These are phyloP conservation scores for Firmiana major DNA, from an alignment of 345 rosid species.

Conservation along the genomic window DNA sequence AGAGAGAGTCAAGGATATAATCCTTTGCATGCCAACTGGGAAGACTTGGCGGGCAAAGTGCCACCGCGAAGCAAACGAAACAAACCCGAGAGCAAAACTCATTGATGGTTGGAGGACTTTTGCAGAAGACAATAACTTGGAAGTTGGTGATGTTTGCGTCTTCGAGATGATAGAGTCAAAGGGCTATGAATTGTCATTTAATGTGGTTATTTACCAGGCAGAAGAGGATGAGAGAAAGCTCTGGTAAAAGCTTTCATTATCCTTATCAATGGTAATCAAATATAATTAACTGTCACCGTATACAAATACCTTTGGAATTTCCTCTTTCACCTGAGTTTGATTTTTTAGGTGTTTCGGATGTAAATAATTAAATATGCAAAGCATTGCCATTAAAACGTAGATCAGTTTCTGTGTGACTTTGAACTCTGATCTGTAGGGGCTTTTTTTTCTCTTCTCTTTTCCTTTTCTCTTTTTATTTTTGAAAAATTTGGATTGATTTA, in stretches of 20 bases:
- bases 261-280: not conserved
- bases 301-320: not conserved
- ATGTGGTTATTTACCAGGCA: not conserved
- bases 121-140: conserved; percentile 8
- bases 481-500: too few species aligned
- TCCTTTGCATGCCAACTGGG: conserved; percentile 4
- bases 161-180: conserved; percentile 11
- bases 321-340: too few species aligned
- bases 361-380: too few species aligned
- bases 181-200: not conserved
- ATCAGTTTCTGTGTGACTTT: too few species aligned
- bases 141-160: conserved; percentile 16
- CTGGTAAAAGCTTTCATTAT: not conserved
- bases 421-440: too few species aligned
- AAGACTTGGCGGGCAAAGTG: not conserved
- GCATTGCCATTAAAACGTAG: too few species aligned
- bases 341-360: too few species aligned
- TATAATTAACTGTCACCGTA: not conserved
- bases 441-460: too few species aligned
- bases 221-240: not conserved
- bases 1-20: not conserved
- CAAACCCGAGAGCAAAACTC: not conserved
- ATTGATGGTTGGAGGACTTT: conserved; percentile 19
- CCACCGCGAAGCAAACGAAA: not conserved
- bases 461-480: too few species aligned